Evolutionary conservation across 345 rosid genomes (phyloP).

Genomic region (Moringa oleifera): DNA sequence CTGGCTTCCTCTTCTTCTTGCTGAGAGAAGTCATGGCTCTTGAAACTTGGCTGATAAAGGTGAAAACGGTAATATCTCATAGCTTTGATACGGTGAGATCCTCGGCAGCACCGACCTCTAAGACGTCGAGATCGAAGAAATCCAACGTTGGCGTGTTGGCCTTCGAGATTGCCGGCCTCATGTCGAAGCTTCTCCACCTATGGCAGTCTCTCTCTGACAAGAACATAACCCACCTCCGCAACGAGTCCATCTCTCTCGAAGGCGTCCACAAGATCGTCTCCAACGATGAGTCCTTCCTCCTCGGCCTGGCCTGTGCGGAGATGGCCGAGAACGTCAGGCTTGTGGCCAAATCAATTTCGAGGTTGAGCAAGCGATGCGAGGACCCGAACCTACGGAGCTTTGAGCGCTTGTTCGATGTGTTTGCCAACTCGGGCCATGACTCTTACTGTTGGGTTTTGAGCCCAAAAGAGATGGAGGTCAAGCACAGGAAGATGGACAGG

Average conservation of each 20-base stretch:
- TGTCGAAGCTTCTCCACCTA: slow-evolving; percentile 81
- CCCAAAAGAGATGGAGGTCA: slow-evolving; percentile 59
- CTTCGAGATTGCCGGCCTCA: slow-evolving; percentile 74
- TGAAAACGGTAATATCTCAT: slow-evolving; percentile 56
- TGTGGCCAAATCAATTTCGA: slow-evolving; percentile 52
- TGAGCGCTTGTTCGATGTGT: slow-evolving; percentile 43
- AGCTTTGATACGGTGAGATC: slow-evolving; percentile 43
- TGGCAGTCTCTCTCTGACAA: slow-evolving; percentile 76
- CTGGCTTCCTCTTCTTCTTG: slow-evolving; percentile 2
- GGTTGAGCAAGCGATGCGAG: slow-evolving; percentile 51
- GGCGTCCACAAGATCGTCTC: slow-evolving; percentile 80
- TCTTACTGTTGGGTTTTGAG: slow-evolving; percentile 54
- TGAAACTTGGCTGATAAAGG: slow-evolving; percentile 72
- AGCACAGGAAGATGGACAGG: slow-evolving; percentile 70
- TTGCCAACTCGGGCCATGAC: slow-evolving; percentile 66
- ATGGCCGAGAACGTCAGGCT: slow-evolving; percentile 52
- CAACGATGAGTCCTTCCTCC: slow-evolving; percentile 72
- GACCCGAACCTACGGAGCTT: slow-evolving; percentile 45
- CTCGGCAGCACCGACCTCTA: slow-evolving; percentile 17
- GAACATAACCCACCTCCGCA: slow-evolving; percentile 50
- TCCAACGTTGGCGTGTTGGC: slow-evolving; percentile 52
- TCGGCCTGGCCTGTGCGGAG: slow-evolving; percentile 84
- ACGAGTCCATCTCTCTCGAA: slow-evolving; percentile 60
- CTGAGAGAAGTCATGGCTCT: slow-evolving; percentile 55
- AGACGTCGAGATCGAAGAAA: slow-evolving; percentile 20